A percentile compares a stretch with the other conserved stretches of the same genome.
Evolutionary conservation across 2,329 filamentous ascomycete species (phyloP).

Genomic region (Ceratocystis ficicola): DNA sequence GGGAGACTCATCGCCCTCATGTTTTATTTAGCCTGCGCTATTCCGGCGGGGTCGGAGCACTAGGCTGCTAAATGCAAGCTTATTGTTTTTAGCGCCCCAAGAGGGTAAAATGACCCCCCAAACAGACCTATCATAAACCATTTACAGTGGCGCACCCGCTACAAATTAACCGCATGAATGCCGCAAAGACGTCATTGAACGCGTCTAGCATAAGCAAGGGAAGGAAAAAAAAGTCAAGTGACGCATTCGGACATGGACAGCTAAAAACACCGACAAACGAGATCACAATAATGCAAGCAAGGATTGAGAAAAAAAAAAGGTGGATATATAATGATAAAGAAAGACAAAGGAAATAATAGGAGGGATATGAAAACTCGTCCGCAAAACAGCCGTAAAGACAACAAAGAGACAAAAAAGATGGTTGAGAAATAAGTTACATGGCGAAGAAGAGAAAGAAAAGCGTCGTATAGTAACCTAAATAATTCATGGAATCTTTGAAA

Average conservation of each 20-base stretch:
- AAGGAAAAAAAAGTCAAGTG: not conserved
- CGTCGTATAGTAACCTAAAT: conserved; percentile 4
- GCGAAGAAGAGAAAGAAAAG: not conserved
- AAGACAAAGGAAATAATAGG: not conserved
- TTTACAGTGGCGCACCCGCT: not conserved
- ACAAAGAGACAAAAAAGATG: not conserved
- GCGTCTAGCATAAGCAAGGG: not conserved
- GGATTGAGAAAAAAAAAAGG: not conserved
- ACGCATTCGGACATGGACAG: not conserved
- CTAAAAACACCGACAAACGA: not conserved
- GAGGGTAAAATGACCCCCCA: too few relatives aligned
- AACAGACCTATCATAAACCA: too few relatives aligned
- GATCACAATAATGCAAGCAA: not conserved
- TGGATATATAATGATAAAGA: not conserved
- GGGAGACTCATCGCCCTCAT: too few relatives aligned
- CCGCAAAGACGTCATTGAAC: not conserved
- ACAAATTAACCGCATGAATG: not conserved
- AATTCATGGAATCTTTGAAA: conserved; percentile 11
- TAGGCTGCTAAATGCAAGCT: not conserved
- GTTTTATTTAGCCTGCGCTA: too few relatives aligned
- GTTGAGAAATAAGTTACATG: conserved; percentile 8
- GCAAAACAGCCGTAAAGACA: not conserved
- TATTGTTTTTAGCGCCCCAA: too few relatives aligned
- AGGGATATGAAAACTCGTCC: not conserved
- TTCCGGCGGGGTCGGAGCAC: too few relatives aligned